Conservation (phyloP, 139 green algal genomes). For the Monoraphidium neglectum region DNA sequence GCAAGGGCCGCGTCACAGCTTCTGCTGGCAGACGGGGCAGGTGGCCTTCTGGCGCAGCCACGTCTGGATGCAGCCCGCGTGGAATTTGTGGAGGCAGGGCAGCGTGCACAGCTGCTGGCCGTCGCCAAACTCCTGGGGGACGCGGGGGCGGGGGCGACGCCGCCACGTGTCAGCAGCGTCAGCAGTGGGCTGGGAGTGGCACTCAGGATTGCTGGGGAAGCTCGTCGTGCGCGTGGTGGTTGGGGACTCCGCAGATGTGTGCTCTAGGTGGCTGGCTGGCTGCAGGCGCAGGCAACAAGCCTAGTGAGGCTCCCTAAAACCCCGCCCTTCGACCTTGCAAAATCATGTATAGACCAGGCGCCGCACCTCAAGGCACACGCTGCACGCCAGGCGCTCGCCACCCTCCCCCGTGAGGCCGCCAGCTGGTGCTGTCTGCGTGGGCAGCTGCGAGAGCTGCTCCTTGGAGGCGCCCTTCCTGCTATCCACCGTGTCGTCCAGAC, state of each 20-base stretch:
- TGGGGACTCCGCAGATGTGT: no score
- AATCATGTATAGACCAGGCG: no score
- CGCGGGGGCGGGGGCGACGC: no score
- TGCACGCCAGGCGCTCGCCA: constrained; percentile 32
- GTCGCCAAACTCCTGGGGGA: no score
- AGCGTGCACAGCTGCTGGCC: constrained; percentile 1
- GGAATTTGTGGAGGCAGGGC: constrained; percentile 31
- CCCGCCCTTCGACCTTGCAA: no score
- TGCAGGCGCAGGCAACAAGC: no score
- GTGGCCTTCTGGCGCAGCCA: constrained; percentile 49
- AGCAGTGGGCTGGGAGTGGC: no score
- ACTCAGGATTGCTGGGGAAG: no score
- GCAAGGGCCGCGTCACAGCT: not conserved
- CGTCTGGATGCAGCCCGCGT: constrained; percentile 40
- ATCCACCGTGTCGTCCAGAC: constrained; percentile 67
- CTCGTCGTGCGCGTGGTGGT: no score
- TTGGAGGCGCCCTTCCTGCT: constrained; percentile 55
- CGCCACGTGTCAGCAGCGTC: no score
- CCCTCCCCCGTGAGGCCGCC: not conserved
- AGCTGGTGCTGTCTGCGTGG: constrained; percentile 24
- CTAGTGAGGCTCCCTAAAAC: no score
- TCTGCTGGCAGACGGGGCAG: constrained; percentile 52
- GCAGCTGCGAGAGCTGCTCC: constrained; percentile 41
- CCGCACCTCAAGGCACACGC: constrained; percentile 57
- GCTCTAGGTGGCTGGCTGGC: no score